A percentile compares a stretch with the other conserved stretches of the same genome.
Conservation (phyloP, 2,329 filamentous ascomycete genomes). For the Madurella fahalii region DNA sequence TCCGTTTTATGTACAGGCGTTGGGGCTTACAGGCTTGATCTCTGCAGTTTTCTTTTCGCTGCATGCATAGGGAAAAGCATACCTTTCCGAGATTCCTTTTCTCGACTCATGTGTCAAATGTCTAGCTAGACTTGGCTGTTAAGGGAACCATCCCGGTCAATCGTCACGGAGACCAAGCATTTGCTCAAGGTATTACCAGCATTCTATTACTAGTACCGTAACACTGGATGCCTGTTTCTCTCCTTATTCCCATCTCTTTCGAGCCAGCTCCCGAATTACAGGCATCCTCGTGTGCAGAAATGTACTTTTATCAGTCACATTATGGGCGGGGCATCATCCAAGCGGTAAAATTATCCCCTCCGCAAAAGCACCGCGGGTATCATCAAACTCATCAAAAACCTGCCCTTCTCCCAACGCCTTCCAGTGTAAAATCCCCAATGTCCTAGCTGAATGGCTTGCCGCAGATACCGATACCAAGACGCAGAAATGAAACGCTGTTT, state of each 20-base stretch:
- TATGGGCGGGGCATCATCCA: background rate
- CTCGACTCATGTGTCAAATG: background rate
- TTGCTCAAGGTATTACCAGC: too few relatives aligned
- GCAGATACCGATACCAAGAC: background rate
- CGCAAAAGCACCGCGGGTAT: slow-evolving; percentile 12
- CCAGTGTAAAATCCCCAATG: background rate
- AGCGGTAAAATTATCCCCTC: background rate
- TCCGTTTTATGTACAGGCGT: background rate
- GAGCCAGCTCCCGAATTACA: too few relatives aligned
- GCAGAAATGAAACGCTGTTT: background rate
- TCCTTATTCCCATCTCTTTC: too few relatives aligned
- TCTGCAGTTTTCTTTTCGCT: background rate
- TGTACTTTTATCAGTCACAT: too few relatives aligned
- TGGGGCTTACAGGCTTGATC: background rate
- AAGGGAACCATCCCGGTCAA: background rate
- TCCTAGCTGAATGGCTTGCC: background rate
- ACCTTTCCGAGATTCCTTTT: background rate
- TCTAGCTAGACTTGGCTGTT: background rate
- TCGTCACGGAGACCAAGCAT: too few relatives aligned
- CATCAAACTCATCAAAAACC: slow-evolving; percentile 10
- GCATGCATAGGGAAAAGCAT: background rate
- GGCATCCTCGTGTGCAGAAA: too few relatives aligned
- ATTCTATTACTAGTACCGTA: too few relatives aligned
- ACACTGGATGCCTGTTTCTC: too few relatives aligned
- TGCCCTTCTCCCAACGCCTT: slow-evolving; percentile 11